Evolutionary conservation across 805 yeast genomes (phyloP).

Genomic region (Ogataea pignaliae): DNA sequence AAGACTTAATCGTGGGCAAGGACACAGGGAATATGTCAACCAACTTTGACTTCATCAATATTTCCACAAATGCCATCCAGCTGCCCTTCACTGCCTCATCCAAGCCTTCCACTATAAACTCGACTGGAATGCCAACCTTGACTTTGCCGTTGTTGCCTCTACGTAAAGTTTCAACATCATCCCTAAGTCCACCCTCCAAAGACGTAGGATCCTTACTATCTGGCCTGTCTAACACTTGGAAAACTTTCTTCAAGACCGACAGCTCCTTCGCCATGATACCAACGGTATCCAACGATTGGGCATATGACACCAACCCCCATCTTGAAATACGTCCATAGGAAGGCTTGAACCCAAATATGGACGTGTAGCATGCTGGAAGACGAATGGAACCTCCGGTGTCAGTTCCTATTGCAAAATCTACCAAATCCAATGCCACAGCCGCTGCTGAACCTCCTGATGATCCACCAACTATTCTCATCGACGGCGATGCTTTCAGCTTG

Average conservation of each 20-base stretch:
- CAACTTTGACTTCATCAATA: constrained; percentile 43
- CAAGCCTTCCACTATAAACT: constrained; percentile 56
- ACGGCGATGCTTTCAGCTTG: constrained; percentile 10
- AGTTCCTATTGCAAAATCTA: constrained; percentile 81
- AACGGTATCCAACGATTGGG: constrained; percentile 92
- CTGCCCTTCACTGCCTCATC: constrained; percentile 39
- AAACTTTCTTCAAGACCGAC: constrained; percentile 43
- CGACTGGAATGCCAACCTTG: constrained; percentile 70
- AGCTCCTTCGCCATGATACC: constrained; percentile 67
- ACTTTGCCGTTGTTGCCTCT: constrained; percentile 17
- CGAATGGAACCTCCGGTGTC: constrained; percentile 98
- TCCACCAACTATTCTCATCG: constrained; percentile 66
- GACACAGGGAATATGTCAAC: constrained; percentile 59
- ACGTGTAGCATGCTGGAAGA: constrained; percentile 85
- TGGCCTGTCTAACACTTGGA: constrained; percentile 46
- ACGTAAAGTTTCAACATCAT: constrained; percentile 2
- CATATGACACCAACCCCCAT: constrained; percentile 89
- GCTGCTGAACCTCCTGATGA: constrained; percentile 97
- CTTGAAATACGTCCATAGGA: constrained; percentile 88
- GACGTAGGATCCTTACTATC: constrained; percentile 84
- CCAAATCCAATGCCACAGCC: constrained; percentile 69
- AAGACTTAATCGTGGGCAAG: constrained; percentile 59
- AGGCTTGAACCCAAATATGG: constrained; percentile 86
- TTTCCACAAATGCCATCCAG: constrained; percentile 43
- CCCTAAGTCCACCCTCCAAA: constrained; percentile 35